Percentiles rank a stretch among this genome's conserved stretches.
Conservation (phyloP, 202 grass and related monocot species). For the Musa balbisiana region DNA sequence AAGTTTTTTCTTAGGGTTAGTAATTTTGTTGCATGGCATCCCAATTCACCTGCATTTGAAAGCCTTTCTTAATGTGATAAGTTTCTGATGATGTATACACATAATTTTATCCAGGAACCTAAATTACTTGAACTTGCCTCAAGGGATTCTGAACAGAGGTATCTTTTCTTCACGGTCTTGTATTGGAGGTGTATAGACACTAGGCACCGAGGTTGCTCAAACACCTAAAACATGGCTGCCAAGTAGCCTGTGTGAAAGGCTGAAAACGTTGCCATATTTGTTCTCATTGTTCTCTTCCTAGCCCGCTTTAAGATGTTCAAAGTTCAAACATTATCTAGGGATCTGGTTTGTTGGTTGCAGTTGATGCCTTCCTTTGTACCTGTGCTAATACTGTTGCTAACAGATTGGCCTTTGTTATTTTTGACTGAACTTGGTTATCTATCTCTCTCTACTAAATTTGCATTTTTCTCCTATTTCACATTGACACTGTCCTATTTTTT, state of each 20-base stretch:
- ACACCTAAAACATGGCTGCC: not conserved
- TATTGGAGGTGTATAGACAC: not conserved
- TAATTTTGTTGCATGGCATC: conserved; percentile 2
- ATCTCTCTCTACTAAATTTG: not conserved
- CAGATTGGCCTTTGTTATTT: too few relatives aligned
- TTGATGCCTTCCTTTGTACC: not conserved
- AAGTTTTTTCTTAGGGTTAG: not conserved
- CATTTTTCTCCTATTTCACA: conserved; percentile 7
- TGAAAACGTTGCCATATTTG: not conserved
- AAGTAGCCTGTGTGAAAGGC: not conserved
- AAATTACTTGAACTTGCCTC: conserved; percentile 20
- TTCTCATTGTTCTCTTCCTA: not conserved
- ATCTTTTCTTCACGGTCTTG: conserved; percentile 9
- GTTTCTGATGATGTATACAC: conserved; percentile 17
- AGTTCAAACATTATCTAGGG: not conserved
- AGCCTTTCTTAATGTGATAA: not conserved
- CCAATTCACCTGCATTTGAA: not conserved
- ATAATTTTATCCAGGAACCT: conserved; percentile 30
- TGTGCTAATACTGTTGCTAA: too few relatives aligned
- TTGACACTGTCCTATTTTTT: conserved; percentile 1
- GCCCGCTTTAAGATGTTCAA: too few relatives aligned
- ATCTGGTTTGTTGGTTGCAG: not conserved
- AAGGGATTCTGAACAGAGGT: conserved; percentile 32
- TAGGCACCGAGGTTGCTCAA: not conserved
- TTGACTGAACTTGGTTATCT: too few relatives aligned